Base-by-base conservation (phyloP, 2,329 filamentous ascomycete genomes). In the Colletotrichum chrysophilum region DNA sequence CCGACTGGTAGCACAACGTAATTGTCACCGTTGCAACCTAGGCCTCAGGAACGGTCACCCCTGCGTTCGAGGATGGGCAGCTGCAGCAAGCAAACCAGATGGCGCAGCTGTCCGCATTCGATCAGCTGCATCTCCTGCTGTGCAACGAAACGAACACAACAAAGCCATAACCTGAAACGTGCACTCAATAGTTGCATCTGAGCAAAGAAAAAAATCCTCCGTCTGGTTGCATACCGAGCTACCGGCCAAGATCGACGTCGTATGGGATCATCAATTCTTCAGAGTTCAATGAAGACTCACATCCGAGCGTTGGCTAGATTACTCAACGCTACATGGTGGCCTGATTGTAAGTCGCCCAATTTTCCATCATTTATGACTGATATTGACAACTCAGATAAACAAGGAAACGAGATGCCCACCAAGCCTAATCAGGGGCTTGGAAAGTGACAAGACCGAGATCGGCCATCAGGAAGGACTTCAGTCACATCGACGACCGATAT, bases 1-100 rank as follows among this genome's bases (percentile, higher is more conserved):
- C 38, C 38, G 38, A 48, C 38, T n/a, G 18, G 38, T 48, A 48
- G 9, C 38, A 48, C 18, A 48, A 48, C 18, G 38, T n/a, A 18
- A n/a, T 48, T 48, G 38, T 48, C 38, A 7, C 38, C 38, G 38
- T 48, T 48, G 56, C 30, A 32, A 36, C 21, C 30, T 18, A 24
- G 55, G 24, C 21, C 7, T 14, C 55, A 7, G 21, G 21, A 58
- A 58, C 13, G 55, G 26, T 0, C 38, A 48, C 26, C 26, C 21
- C 55, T 24, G 55, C 55, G 26, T 58, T 14, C 13, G 21, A 28
- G n/a, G n/a, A 34, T 43, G 62, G 69, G n/a, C 7, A 43, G 68
- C 72, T 75, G 72, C 69, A 67, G 38, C 62, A 56, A 7, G 62
- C 38, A 48, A n/a, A 48, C 38, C 48, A 74, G 67, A 71, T 71